Evolutionary conservation across 371 early-diverging fungal species (phyloP), one percentile per base, ranked within the genome.

Genomic region (Cokeromyces recurvatus): DNA sequence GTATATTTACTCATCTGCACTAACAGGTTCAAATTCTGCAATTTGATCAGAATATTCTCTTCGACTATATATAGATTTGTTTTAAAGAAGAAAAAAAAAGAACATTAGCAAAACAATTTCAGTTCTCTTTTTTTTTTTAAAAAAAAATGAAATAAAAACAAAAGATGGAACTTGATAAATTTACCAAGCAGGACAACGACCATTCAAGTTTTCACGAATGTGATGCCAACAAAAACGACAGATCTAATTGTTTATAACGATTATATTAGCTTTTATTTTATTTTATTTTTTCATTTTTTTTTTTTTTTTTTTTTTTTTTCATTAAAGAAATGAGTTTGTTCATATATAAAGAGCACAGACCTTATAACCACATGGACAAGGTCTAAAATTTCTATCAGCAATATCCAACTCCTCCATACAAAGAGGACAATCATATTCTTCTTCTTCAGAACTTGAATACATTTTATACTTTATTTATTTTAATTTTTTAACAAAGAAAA

Each of bases 311-410:
- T n/a, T n/a, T n/a, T n/a, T n/a, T n/a, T n/a, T n/a, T n/a, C n/a
- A n/a, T n/a, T n/a, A n/a, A n/a, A n/a, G n/a, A n/a, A n/a, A n/a
- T n/a, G n/a, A n/a, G 11, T 29, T 29, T 11, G 29, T 29, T 29
- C 29, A 11, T 29, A 29, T 8, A 8, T 29, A 8, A 8, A 29
- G 29, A 29, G 11, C 29, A 25, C 44, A 39, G 77, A 91, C 94
- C 85, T 94, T 95, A 62, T 97, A 97, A n/a, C 94, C 94, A 62
- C 98, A 97, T 22, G 91, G 90, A 74, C 98, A 97, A 3, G 96
- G 98, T 52, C 84, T 89, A 66, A 97, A 97, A 60, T 89, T 88
- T 54, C 86, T 82, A 68, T 97, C 98, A 32, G 90, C 84, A 63
- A 93, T 74, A 69, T 94, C 95, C 49, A 97, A 85, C 71, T 95